Evolutionary conservation across 352 stramenopile genomes (phyloP).

Genomic region (Pythium folliculosum): DNA sequence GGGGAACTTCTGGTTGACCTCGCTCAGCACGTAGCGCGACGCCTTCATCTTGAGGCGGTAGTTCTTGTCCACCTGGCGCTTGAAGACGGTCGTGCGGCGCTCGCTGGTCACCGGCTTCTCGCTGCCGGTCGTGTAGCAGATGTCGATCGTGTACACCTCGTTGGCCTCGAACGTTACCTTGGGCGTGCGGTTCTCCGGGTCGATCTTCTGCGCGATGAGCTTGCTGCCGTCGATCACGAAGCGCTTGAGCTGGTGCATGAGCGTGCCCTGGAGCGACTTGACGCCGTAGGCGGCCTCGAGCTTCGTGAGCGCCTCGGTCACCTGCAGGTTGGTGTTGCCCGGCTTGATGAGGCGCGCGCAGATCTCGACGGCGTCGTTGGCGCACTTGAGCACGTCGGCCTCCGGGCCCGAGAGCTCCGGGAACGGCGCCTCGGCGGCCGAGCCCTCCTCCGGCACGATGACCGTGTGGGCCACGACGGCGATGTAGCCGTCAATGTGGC

Average conservation of each 20-base stretch:
- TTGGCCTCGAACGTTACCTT: slow-evolving; percentile 95
- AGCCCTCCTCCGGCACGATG: slow-evolving; percentile 88
- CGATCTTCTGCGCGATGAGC: slow-evolving; percentile 91
- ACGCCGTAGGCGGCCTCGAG: slow-evolving; percentile 97
- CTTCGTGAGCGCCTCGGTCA: slow-evolving; percentile 94
- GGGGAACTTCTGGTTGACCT: slow-evolving; percentile 98
- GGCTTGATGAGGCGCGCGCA: slow-evolving; percentile 96
- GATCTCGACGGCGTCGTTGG: slow-evolving; percentile 97
- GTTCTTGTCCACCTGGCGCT: slow-evolving; percentile 98
- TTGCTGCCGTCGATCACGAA: slow-evolving; percentile 99
- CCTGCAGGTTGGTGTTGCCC: slow-evolving; percentile 96
- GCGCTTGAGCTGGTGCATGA: slow-evolving; percentile 99
- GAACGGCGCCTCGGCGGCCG: slow-evolving; percentile 55
- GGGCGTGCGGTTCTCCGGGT: slow-evolving; percentile 85
- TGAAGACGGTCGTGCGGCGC: slow-evolving; percentile 98
- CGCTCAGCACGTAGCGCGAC: slow-evolving; percentile 95
- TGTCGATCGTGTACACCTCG: slow-evolving; percentile 99
- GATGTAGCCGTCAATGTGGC: slow-evolving; percentile 99
- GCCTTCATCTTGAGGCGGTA: slow-evolving; percentile 96
- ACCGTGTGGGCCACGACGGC: slow-evolving; percentile 97
- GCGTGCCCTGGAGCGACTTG: slow-evolving; percentile 95
- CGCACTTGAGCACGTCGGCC: slow-evolving; percentile 96
- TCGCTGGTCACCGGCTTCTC: slow-evolving; percentile 92
- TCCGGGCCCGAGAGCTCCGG: slow-evolving; percentile 65
- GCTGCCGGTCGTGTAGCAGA: slow-evolving; percentile 98